Base-by-base conservation (phyloP, 306 rosid genomes). In the Malus sylvestris region DNA sequence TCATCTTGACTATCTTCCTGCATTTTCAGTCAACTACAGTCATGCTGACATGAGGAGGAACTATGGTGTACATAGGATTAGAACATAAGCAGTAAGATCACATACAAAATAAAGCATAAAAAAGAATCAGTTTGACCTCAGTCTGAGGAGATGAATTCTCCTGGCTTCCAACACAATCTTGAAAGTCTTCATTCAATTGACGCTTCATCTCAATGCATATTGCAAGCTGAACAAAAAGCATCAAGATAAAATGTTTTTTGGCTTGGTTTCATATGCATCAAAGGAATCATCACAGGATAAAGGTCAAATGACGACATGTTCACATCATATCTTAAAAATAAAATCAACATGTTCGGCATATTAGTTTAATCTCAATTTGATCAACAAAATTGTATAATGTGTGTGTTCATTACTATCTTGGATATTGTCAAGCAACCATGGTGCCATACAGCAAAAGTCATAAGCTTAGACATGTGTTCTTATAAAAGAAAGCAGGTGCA, bases 101-200 rank as follows among this genome's bases (percentile, higher is more conserved):
- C 19, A 67, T 4, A 59, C 15, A 42, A 68, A 67, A 75, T 62
- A 76, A 80, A 75, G 51, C 16, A 79, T 78, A 73, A 23, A 82
- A 82, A 81, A 78, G 57, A 45, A 38, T 59, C 49, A 38, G 16
- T 72, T 49, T 77, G 75, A 94, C 96, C 95, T 90, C 91, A 35
- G 73, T 40, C 79, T 27, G 76, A 70, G 89, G 81, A 79, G 90
- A 93, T 40, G 85, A 81, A 23, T 80, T 83, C 83, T 90, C 98
- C 71, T 83, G 61, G 83, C 90, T 94, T 68, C 85, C 98, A 80
- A 90, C 82, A 82, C 98, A 94, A 78, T 94, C 98, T 88, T 92
- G 90, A 88, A 82, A 94, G 66, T 92, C 96, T 77, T 94, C 98
- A 79, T 70, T 88, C 67, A 76, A 46, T 72, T 87, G 89, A 79